Conservation (phyloP, 1,284 basidiomycete species). For the Spongiforma sp. region DNA sequence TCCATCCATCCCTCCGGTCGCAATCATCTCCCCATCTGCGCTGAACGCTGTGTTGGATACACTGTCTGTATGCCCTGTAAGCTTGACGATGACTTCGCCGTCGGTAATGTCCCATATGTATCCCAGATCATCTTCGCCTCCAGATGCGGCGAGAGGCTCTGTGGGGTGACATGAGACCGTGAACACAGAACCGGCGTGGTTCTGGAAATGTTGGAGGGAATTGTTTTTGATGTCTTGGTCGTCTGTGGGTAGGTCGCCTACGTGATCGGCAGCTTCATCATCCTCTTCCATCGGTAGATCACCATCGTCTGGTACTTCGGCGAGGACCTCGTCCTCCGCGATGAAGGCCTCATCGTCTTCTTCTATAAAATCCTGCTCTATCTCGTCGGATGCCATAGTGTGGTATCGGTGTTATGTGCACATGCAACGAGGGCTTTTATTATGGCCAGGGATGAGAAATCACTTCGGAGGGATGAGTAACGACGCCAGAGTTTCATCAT, state of each 20-base stretch:
- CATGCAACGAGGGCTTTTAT: neutral
- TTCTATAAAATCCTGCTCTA: constrained; percentile 39
- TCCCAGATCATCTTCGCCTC: constrained; percentile 95
- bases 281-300: constrained; percentile 81
- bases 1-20: constrained; percentile 98
- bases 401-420: neutral
- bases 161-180: constrained; percentile 86
- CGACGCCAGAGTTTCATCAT: neutral
- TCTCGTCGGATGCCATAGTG: constrained; percentile 25
- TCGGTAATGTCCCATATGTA: constrained; percentile 93
- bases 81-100: constrained; percentile 80
- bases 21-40: constrained; percentile 87
- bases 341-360: constrained; percentile 60
- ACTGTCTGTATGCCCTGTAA: constrained; percentile 93
- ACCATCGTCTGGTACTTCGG: constrained; percentile 70
- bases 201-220: constrained; percentile 68
- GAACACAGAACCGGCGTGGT: constrained; percentile 83
- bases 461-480: constrained; percentile 23
- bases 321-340: constrained; percentile 62
- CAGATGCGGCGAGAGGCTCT: constrained; percentile 85
- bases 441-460: constrained; percentile 25
- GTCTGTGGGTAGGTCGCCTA: constrained; percentile 45
- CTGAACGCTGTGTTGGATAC: constrained; percentile 86
- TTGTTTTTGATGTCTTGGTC: constrained; percentile 53
- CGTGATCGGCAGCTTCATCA: constrained; percentile 51